Base-by-base conservation (phyloP, 495 filamentous ascomycete species). In the Patellaria atrata region DNA sequence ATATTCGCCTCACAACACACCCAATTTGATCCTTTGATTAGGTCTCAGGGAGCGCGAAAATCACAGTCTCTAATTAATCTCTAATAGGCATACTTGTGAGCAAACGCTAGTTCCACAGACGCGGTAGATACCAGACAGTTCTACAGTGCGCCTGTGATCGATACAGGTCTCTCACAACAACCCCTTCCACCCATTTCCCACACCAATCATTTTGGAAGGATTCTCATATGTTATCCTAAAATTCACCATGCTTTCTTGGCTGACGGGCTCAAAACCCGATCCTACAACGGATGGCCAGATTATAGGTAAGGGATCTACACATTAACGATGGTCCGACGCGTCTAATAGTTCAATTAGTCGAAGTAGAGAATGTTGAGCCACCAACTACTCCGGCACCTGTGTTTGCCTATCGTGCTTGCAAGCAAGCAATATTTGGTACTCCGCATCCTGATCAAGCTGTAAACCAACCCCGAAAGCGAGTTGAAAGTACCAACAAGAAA, bases 371-470 rank as follows among this genome's bases (percentile, higher is more conserved):
- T 25, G 20, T 57, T 13, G 83, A 93, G 27, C 65, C 69, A 5
- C 89, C 87, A 39, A 82, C 93, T 43, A 96, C 89, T 4, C 91
- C 89, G 8, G 91, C 84, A 17, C 84, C 86, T 15, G 71, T 94
- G 1, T 96, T 97, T 61, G 87, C 86, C 9, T 71, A 89, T 37
- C 84, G 86, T 48, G 91, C 89, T 12, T 74, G 96, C 57, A 89
- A 81, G 48, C 85, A 79, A 36, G 85, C 81, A 12, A 54, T 97
- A 22, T 96, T 92, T 62, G 89, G 91, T 22, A 87, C 82, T 2
- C 82, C 83, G 12, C 71, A 68, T 13, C 65, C 62, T 15, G 56
- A 67, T 34, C 32, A 27, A 37, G 46, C 52, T 26, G 34, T 44
- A 31, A 32, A 25, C 22, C n/a, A n/a, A n/a, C n/a, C n/a, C n/a